Percentiles rank a stretch among this genome's conserved stretches.
Evolutionary conservation across 148 eudicot genomes (phyloP).

Genomic region (Chenopodium suecicum): DNA sequence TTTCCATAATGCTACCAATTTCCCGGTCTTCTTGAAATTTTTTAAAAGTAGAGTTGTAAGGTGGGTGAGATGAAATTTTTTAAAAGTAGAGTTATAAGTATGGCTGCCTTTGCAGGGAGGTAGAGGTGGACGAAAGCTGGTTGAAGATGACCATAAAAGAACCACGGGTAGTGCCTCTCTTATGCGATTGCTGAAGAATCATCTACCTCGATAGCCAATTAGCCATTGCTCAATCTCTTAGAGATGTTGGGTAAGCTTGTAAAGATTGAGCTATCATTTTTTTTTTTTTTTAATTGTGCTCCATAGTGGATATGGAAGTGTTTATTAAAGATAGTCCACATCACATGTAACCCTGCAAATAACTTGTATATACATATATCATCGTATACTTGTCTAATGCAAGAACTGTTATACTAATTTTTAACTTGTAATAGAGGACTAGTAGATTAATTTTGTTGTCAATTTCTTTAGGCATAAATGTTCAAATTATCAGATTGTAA

Average conservation of each 20-base stretch:
- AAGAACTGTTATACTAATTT: neutral
- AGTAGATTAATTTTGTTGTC: no score
- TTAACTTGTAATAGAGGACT: no score
- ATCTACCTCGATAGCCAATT: conserved; percentile 31
- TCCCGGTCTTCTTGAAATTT: no score
- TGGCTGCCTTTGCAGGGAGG: conserved; percentile 41
- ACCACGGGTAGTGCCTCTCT: conserved; percentile 54
- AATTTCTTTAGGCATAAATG: no score
- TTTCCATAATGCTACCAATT: neutral
- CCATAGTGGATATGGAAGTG: conserved; percentile 2
- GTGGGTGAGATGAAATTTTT: neutral
- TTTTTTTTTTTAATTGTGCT: conserved; percentile 4
- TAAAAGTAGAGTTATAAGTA: neutral
- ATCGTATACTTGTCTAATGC: neutral
- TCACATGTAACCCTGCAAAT: neutral
- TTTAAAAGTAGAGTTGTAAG: neutral
- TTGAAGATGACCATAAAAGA: conserved; percentile 38
- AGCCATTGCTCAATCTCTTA: conserved; percentile 4
- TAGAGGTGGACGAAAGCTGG: conserved; percentile 38
- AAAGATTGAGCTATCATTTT: neutral
- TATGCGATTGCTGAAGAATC: conserved; percentile 49
- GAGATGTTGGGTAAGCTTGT: conserved; percentile 6
- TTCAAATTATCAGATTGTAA: no score
- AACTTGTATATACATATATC: neutral
- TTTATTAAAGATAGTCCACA: neutral